These are phyloP conservation scores for Linum lewisii DNA, from an alignment of 345 rosid species.

Conservation along the genomic window DNA sequence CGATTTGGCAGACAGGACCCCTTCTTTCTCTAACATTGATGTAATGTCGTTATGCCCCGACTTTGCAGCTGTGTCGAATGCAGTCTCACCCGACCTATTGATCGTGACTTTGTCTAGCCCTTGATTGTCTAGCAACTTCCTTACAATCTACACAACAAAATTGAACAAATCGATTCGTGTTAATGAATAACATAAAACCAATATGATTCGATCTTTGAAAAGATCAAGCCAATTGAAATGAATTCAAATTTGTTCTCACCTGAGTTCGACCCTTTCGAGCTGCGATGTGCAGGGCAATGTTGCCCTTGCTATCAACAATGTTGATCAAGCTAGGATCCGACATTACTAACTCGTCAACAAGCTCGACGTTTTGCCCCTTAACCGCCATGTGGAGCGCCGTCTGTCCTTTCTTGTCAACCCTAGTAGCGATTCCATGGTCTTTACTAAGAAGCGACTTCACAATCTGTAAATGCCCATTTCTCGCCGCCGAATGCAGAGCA, in stretches of 20 bases:
- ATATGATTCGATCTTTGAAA: background rate
- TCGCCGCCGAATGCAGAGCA: slow-evolving; percentile 73
- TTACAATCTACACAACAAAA: slow-evolving; percentile 46
- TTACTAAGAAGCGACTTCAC: slow-evolving; percentile 49
- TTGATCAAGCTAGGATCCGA: slow-evolving; percentile 43
- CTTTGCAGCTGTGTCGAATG: slow-evolving; percentile 67
- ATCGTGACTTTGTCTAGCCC: slow-evolving; percentile 43
- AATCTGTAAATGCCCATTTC: slow-evolving; percentile 75
- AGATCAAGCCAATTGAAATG: no score
- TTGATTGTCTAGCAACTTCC: slow-evolving; percentile 26
- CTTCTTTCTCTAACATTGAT: slow-evolving; percentile 39
- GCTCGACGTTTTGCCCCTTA: slow-evolving; percentile 58
- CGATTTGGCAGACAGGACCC: slow-evolving; percentile 47
- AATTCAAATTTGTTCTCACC: slow-evolving; percentile 40
- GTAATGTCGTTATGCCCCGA: slow-evolving; percentile 33
- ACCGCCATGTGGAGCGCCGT: slow-evolving; percentile 91
- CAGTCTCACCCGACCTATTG: slow-evolving; percentile 64
- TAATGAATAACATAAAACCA: no score
- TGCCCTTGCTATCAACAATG: slow-evolving; percentile 64
- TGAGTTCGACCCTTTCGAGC: slow-evolving; percentile 55
- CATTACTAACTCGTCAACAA: slow-evolving; percentile 45
- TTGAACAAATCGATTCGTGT: background rate
- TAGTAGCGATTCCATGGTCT: slow-evolving; percentile 44
- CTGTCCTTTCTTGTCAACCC: slow-evolving; percentile 73
- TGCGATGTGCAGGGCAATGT: slow-evolving; percentile 75